Percentiles rank a stretch among this genome's conserved stretches.
Evolutionary conservation across 768 basidiomycete species (phyloP).

Genomic region (Collybia sordida): DNA sequence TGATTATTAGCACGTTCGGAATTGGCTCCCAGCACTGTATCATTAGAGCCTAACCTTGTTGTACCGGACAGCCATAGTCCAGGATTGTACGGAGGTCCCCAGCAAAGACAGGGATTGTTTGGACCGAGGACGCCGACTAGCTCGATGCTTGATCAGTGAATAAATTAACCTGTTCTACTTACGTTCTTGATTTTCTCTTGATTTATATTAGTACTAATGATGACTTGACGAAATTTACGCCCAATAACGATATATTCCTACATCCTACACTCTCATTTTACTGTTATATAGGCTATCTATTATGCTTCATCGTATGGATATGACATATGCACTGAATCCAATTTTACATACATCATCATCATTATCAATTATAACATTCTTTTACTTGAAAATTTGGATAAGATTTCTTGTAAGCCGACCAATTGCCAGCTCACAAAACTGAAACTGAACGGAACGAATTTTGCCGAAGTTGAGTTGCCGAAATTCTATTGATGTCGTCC

Average conservation of each 20-base stretch:
- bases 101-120: conserved; percentile 32
- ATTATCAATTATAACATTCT: too few relatives aligned
- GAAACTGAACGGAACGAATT: too few relatives aligned
- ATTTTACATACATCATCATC: too few relatives aligned
- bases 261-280: neutral
- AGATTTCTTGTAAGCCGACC: too few relatives aligned
- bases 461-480: too few relatives aligned
- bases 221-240: too few relatives aligned
- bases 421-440: too few relatives aligned
- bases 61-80: conserved; percentile 59
- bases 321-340: too few relatives aligned
- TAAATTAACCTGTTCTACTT: neutral
- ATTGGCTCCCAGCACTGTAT: conserved; percentile 59
- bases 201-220: neutral
- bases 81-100: conserved; percentile 37
- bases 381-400: too few relatives aligned
- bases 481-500: too few relatives aligned
- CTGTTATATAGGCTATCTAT: neutral
- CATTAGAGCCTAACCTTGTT: conserved; percentile 55
- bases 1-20: conserved; percentile 52
- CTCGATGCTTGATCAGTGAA: conserved; percentile 10
- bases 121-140: conserved; percentile 70
- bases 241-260: too few relatives aligned
- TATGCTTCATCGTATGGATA: too few relatives aligned
- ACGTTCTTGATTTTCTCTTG: neutral